A percentile compares a stretch with the other conserved stretches of the same genome.
Conservation (phyloP, 768 basidiomycete genomes). For the Phlegmacium glaucopus region DNA sequence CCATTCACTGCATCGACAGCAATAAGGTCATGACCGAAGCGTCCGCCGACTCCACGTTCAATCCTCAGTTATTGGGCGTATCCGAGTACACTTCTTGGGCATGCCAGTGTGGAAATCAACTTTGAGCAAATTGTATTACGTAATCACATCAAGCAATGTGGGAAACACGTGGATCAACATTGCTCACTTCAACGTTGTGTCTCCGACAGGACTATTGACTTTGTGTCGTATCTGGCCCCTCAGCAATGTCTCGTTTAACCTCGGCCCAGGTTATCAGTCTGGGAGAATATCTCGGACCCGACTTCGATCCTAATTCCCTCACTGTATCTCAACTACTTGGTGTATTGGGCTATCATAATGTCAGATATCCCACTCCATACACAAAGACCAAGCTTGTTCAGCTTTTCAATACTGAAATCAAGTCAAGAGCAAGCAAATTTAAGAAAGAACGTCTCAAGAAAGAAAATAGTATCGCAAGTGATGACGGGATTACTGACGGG, state of each 20-base stretch:
- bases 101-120: too few species aligned
- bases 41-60: constrained; percentile 75
- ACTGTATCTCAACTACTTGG: constrained; percentile 83
- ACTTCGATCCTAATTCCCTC: constrained; percentile 70
- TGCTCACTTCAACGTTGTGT: too few species aligned
- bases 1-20: constrained; percentile 67
- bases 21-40: constrained; percentile 82
- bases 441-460: constrained; percentile 63
- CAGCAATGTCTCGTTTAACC: constrained; percentile 72
- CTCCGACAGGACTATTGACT: too few species aligned
- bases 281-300: constrained; percentile 77
- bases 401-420: constrained; percentile 77
- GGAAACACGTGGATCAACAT: constrained; percentile 22
- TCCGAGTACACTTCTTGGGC: too few species aligned
- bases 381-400: constrained; percentile 76
- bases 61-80: constrained; percentile 66
- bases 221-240: background rate
- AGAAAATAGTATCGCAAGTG: constrained; percentile 71
- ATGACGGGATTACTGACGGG: constrained; percentile 81
- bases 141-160: constrained; percentile 7
- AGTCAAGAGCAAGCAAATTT: constrained; percentile 50
- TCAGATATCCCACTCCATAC: constrained; percentile 70
- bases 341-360: constrained; percentile 71
- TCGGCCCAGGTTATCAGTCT: constrained; percentile 68
- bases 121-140: too few species aligned